Evolutionary conservation across 768 basidiomycete species (phyloP), one percentile per base, ranked within the genome.

Genomic region (Boletus reticulatus): DNA sequence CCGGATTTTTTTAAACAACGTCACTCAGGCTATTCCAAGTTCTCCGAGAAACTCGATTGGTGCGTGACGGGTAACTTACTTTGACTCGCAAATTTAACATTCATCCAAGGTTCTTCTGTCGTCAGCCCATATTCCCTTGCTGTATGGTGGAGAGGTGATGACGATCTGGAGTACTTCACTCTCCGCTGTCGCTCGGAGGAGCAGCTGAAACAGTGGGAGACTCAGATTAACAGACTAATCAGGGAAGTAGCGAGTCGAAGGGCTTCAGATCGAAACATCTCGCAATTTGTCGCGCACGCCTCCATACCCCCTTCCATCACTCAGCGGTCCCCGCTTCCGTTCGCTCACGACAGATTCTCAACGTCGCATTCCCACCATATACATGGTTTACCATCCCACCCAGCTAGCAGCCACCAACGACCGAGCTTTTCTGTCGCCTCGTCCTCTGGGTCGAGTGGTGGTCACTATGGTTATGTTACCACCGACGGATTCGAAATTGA

Each of bases 1-100:
- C 5, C 86, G 97, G 29, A 98, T 99, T 58, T 98, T 97, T 74
- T 78, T 98, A 62, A 94, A 94, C 60, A 99, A 98, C 65, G 93
- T 98, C 49, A 94, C 92, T 0, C 82, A 88, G 60, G 92, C 92
- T 14, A 76, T 83, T 51, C 80, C 88, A 37, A 78, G 75, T 10
- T 78, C 81, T 8, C 73, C 82, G n/a, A 79, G 81, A 62, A 78
- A 76, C 49, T 82, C 82, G 24, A 76, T 78, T 59, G 82, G 92
- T 89, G 62, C 55, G 85, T 80, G 43, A 48, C 38, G 4, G 56
- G 60, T 22, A 49, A 12, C 53, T 43, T 45, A 51, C 8, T 51
- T 50, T 48, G 13, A 20, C 22, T 20, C 34, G 38, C 31, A 49
- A 42, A 39, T 47, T 37, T 22, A 66, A 31, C 19, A 14, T 48